Conservation (phyloP, 1,139 yeast genomes). For the Suhomyces terraborum region DNA sequence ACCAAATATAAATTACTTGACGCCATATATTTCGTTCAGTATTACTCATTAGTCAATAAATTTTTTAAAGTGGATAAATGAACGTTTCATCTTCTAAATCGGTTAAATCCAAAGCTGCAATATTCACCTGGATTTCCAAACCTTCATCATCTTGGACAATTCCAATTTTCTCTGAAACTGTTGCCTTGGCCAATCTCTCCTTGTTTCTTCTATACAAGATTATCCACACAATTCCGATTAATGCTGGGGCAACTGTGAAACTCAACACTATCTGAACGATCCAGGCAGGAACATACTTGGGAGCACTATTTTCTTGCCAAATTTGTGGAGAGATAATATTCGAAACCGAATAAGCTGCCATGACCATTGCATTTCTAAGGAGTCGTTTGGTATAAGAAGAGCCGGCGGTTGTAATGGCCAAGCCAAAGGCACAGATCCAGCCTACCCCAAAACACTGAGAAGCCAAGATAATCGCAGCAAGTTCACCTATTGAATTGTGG, state of each 20-base stretch:
- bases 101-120: slow-evolving; percentile 47
- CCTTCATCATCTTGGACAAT: slow-evolving; percentile 33
- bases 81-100: slow-evolving; percentile 49
- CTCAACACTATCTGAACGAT: slow-evolving; percentile 53
- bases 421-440: slow-evolving; percentile 27
- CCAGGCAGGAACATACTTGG: slow-evolving; percentile 45
- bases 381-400: slow-evolving; percentile 30
- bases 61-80: slow-evolving; percentile 34
- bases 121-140: slow-evolving; percentile 31
- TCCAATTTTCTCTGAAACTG: slow-evolving; percentile 19
- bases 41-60: neutral
- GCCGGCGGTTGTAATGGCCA: slow-evolving; percentile 27
- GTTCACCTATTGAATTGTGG: slow-evolving; percentile 41
- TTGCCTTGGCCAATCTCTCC: slow-evolving; percentile 25
- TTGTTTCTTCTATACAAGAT: slow-evolving; percentile 41
- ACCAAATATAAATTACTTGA: no score
- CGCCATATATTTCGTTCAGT: neutral
- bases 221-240: slow-evolving; percentile 39
- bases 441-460: slow-evolving; percentile 25
- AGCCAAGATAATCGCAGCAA: slow-evolving; percentile 34
- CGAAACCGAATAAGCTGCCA: slow-evolving; percentile 27
- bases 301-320: slow-evolving; percentile 27
- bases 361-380: slow-evolving; percentile 26
- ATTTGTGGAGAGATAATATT: slow-evolving; percentile 32
- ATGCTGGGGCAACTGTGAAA: slow-evolving; percentile 42